Base-by-base conservation (phyloP, 164 flowering plant genomes). In the Malania oleifera region DNA sequence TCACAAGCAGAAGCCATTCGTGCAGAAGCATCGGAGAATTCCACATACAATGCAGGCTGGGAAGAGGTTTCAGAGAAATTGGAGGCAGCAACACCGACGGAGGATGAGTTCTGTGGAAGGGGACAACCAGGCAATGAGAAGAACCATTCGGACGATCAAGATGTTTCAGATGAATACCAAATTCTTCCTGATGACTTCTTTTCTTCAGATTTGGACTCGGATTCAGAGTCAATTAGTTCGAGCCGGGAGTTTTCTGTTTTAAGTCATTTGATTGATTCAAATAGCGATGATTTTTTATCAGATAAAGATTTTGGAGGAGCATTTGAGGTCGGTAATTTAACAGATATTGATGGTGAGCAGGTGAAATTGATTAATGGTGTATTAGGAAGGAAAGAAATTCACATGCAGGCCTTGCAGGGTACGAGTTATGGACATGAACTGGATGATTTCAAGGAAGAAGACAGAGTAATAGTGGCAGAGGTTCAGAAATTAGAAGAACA, bases 261-360 rank as follows among this genome's bases (percentile, higher is more conserved):
- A 31, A 70, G 70, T 54, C 65, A 46, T 6, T 44, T 59, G 11
- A 14, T 65, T 17, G 81, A 74, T 64, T 70, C 80, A 0, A 46
- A 31, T 23, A 69, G 70, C 13, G 75, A 80, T 14, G 83, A 59
- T 0, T 81, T 78, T 56, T 59, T 75, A 28, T 82, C 84, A 1
- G 95, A 80, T 12, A 62, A 9, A 38, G 91, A 85, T 65, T 81
- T 80, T 54, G 82, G 52, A 39, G 71, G 50, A 23, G 63, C 22
- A 24, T 26, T 28, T 37, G 70, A 68, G 35, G 8, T 49, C 8
- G 67, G 52, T 26, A 54, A 4, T 6, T 9, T 24, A 34, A 52
- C 48, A 49, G 66, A 63, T 8, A 37, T 28, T 49, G 68, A 51
- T 38, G 66, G 40, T 12, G 67, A 68, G n/a, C 51, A 61, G 22